These are phyloP conservation scores for apple (Malus domestica) DNA, from an alignment of 306 rosid species.

Conservation along the genomic window ASM211411v1 NC_041790.1:35932501-35933000, in stretches of 20 bases:
- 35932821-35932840: too few relatives aligned
- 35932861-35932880: background rate
- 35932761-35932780: background rate
- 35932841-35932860: background rate
- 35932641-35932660: too few relatives aligned
- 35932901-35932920: background rate
- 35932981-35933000: background rate
- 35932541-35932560: constrained; percentile 51
- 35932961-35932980: background rate
- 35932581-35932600: background rate
- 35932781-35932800: background rate
- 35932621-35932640: too few relatives aligned
- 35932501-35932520: constrained; percentile 67
- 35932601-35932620: background rate
- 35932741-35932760: background rate
- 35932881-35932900: background rate
- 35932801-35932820: background rate
- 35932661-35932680: background rate
- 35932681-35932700: background rate
- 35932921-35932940: background rate
- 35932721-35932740: background rate
- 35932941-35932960: background rate
- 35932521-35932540: constrained; percentile 74
- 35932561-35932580: constrained; percentile 71
- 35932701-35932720: background rate